Evolutionary conservation across 805 yeast genomes (phyloP).

Genomic region (Pichia exigua): DNA sequence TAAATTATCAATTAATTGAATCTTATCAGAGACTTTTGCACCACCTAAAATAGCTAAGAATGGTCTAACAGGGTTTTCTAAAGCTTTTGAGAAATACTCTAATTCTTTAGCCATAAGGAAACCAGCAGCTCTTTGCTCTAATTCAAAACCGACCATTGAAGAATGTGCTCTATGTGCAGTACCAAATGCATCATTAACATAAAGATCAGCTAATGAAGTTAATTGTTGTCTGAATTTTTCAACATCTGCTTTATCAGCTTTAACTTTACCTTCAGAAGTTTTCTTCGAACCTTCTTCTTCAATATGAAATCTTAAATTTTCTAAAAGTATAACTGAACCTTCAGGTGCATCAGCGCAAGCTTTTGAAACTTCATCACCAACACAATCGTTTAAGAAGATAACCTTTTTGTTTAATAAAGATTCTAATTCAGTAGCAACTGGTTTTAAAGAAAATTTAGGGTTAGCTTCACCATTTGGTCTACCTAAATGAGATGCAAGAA

Average conservation of each 20-base stretch:
- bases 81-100: constrained; percentile 94
- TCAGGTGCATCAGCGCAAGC: constrained; percentile 64
- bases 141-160: constrained; percentile 95
- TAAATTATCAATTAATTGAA: constrained; percentile 94
- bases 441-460: constrained; percentile 84
- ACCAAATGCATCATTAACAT: constrained; percentile 97
- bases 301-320: constrained; percentile 97
- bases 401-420: constrained; percentile 69
- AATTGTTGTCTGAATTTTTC: constrained; percentile 82
- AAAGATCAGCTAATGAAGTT: constrained; percentile 91
- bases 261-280: constrained; percentile 79
- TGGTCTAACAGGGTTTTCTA: constrained; percentile 97
- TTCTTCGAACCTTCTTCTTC: constrained; percentile 95
- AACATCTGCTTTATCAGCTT: constrained; percentile 83
- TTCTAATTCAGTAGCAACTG: constrained; percentile 86
- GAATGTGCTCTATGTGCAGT: constrained; percentile 99
- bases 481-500: constrained; percentile 96
- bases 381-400: constrained; percentile 81
- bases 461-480: constrained; percentile 95
- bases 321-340: constrained; percentile 85
- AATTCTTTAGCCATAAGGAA: constrained; percentile 97
- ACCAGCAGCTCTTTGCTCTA: constrained; percentile 96
- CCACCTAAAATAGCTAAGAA: constrained; percentile 99
- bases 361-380: constrained; percentile 82
- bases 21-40: constrained; percentile 98